Conservation (phyloP, 2,329 filamentous ascomycete species). For the Neospermospora avenae region DNA sequence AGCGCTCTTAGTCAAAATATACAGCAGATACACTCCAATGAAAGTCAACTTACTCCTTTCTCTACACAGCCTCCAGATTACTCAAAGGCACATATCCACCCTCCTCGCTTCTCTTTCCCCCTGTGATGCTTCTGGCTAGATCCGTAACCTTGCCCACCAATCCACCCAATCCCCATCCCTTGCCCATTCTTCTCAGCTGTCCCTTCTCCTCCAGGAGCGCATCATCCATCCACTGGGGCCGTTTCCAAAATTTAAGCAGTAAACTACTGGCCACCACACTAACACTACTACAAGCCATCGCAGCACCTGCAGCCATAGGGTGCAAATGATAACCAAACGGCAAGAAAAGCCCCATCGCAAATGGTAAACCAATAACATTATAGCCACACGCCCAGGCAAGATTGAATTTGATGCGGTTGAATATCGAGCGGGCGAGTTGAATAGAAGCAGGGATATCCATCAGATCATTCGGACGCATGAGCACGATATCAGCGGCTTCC, state of each 20-base stretch:
- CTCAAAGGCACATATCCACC: slow-evolving; percentile 58
- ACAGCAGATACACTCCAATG: slow-evolving; percentile 1
- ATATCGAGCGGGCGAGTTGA: slow-evolving; percentile 78
- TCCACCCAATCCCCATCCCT: slow-evolving; percentile 37
- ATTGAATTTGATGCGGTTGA: slow-evolving; percentile 90
- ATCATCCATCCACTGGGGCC: slow-evolving; percentile 84
- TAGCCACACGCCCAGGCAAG: slow-evolving; percentile 90
- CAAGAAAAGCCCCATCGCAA: slow-evolving; percentile 95
- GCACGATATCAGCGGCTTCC: slow-evolving; percentile 92
- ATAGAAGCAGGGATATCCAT: slow-evolving; percentile 90
- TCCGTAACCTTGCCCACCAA: slow-evolving; percentile 44
- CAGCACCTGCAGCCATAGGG: slow-evolving; percentile 89
- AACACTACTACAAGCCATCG: slow-evolving; percentile 89
- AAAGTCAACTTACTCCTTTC: not conserved
- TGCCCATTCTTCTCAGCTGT: slow-evolving; percentile 33
- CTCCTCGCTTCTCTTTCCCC: slow-evolving; percentile 42
- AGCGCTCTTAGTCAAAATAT: not conserved
- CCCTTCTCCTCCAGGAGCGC: slow-evolving; percentile 60
- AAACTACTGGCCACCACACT: slow-evolving; percentile 84
- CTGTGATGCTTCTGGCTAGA: slow-evolving; percentile 37
- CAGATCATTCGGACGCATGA: slow-evolving; percentile 89
- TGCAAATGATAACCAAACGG: slow-evolving; percentile 85
- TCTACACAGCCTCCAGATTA: slow-evolving; percentile 32
- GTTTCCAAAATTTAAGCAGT: slow-evolving; percentile 79
- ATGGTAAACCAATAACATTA: slow-evolving; percentile 86